A percentile compares a stretch with the other conserved stretches of the same genome.
phyloP scores from a whole-genome alignment of 768 basidiomycete species.

The Lanmaoa pseudosensibilis region DNA sequence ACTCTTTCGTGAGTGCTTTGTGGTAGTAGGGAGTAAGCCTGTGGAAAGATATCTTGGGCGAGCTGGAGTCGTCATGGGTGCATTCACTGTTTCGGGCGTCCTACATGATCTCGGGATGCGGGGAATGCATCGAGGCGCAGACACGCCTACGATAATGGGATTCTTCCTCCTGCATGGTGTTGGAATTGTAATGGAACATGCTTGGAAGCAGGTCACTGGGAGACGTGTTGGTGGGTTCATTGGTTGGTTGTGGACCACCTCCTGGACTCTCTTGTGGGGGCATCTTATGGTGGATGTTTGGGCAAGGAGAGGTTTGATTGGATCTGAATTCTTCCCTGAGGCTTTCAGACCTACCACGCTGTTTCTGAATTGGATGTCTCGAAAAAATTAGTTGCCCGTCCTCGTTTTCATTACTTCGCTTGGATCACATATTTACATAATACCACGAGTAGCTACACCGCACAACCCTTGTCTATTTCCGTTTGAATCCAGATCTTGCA shows the following conservation, averaged over 20 bases:
- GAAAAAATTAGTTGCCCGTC: background rate
- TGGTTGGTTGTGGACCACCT: conserved; percentile 53
- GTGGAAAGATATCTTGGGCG: conserved; percentile 46
- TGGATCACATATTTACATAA: background rate
- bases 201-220: conserved; percentile 47
- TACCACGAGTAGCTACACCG: background rate
- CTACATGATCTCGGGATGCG: conserved; percentile 59
- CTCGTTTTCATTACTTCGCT: background rate
- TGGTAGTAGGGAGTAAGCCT: conserved; percentile 50
- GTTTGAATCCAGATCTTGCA: background rate
- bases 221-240: conserved; percentile 44
- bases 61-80: conserved; percentile 51
- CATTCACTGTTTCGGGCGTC: conserved; percentile 59
- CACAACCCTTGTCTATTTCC: too few species aligned
- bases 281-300: conserved; percentile 48
- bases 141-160: conserved; percentile 42
- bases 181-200: conserved; percentile 49
- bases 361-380: conserved; percentile 13
- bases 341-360: conserved; percentile 21
- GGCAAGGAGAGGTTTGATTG: conserved; percentile 24
- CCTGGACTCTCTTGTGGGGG: conserved; percentile 50
- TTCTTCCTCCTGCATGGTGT: conserved; percentile 61
- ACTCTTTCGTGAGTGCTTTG: conserved; percentile 57
- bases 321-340: conserved; percentile 12
- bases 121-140: conserved; percentile 55